These are phyloP conservation scores for Melaleuca quinquenervia DNA, from an alignment of 345 rosid genomes.

Conservation along the genomic window DNA sequence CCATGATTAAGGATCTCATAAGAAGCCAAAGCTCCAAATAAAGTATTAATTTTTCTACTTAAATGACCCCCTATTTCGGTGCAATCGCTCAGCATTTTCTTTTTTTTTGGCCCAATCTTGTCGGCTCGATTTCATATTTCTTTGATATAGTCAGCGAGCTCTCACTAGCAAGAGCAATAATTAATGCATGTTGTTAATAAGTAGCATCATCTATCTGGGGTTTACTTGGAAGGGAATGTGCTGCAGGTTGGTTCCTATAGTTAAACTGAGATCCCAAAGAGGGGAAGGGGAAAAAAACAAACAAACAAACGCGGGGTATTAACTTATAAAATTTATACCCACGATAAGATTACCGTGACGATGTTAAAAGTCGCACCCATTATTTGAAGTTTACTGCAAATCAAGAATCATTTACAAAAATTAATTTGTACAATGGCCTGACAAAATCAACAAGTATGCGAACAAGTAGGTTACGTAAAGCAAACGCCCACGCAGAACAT, in stretches of 20 bases:
- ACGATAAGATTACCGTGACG: not conserved
- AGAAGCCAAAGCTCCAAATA: not conserved
- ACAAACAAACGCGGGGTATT: not conserved
- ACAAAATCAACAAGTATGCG: not conserved
- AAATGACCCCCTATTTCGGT: not conserved
- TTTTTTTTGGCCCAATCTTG: not conserved
- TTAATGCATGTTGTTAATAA: not conserved
- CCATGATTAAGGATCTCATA: not conserved
- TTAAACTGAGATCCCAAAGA: not conserved
- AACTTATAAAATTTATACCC: not conserved
- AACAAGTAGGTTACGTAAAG: not conserved
- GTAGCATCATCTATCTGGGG: not conserved
- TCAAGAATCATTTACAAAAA: not conserved
- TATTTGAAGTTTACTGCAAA: not conserved
- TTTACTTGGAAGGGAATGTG: not conserved
- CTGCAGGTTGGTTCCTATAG: not conserved
- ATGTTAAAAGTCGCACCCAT: not conserved
- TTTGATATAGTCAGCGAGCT: not conserved
- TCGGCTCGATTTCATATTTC: not conserved
- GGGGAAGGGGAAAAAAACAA: not conserved
- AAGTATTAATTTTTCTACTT: not conserved
- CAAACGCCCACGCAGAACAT: too few relatives aligned
- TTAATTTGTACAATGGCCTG: not conserved
- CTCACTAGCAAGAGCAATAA: not conserved
- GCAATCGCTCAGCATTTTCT: accelerated